Evolutionary conservation across 2,329 filamentous ascomycete species (phyloP), one percentile per base, ranked within the genome.

Genomic region (Dothideomycetes sp.): DNA sequence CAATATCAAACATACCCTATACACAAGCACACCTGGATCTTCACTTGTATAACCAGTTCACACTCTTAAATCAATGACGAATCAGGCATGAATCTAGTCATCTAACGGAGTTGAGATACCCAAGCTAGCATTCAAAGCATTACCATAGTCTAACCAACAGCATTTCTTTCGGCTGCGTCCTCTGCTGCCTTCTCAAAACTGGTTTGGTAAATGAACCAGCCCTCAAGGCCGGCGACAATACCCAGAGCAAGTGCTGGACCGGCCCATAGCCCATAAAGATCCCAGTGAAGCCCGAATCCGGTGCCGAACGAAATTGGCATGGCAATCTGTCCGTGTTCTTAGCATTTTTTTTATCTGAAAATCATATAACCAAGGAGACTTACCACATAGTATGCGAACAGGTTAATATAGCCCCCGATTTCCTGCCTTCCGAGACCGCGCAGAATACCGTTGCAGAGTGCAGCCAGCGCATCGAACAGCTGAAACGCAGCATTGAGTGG

Each of bases 401-500:
- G 63, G 53, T 91, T 93, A 4, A 87, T 80, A 50, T 89, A 94
- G 0, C 88, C 87, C 10, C 88, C 88, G 42, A 95, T 79, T 48
- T 86, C 79, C 60, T 95, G 88, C 37, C 84, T 74, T 4, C 89
- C 89, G 10, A 95, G 74, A 12, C 88, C 89, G 30, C 89, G 76
- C 19, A 95, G 69, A 27, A 94, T 72, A 19, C 87, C 89, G 52
- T 89, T 87, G 40, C 84, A 85, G 19, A 80, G 80, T 3, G 82
- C 75, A 0, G 84, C 77, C 15, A 93, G 58, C 1, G 83, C 79
- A 59, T 96, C 89, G 51, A 93, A 88, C 18, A 94, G 72, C 57
- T 95, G 87, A 70, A 95, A 93, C 2, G 85, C 73, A 0, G 87
- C 86, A 45, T 84, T 85, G 1, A 94, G 63, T 0, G 87, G 87